Percentiles rank a stretch among this genome's conserved stretches.
Evolutionary conservation across 257 asterid species (phyloP).

Genomic region (Oldenlandia corymbosa): DNA sequence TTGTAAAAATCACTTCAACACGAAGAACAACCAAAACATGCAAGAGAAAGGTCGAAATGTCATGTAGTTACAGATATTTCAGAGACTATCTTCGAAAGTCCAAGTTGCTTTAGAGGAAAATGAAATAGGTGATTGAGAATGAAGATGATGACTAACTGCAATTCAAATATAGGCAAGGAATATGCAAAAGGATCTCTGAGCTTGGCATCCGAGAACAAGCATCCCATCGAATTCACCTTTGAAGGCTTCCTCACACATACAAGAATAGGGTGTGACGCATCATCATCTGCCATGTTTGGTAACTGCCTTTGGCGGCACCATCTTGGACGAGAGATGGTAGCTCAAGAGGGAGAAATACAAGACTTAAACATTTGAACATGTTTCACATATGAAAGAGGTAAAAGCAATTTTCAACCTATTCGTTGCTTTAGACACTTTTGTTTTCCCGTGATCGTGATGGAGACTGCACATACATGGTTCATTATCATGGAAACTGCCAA

Average conservation of each 20-base stretch:
- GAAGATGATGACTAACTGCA: conserved; percentile 18
- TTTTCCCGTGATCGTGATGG: no score
- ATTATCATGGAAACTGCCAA: no score
- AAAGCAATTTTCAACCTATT: no score
- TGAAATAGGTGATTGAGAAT: conserved; percentile 14
- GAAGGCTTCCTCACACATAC: conserved; percentile 1
- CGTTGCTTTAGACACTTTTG: no score
- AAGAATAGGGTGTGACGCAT: not conserved
- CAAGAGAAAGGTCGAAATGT: no score
- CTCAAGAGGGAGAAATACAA: not conserved
- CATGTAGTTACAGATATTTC: conserved; percentile 17
- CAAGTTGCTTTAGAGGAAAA: conserved; percentile 15
- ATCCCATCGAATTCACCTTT: conserved; percentile 4
- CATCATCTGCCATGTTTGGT: not conserved
- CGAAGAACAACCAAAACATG: not conserved
- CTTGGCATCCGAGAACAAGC: not conserved
- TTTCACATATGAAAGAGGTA: no score
- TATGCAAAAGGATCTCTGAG: conserved; percentile 5
- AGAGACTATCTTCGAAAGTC: conserved; percentile 20
- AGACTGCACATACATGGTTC: no score
- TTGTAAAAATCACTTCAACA: no score
- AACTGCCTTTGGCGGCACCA: no score
- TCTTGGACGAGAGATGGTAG: no score
- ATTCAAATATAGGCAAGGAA: conserved; percentile 18
- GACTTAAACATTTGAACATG: no score